Percentiles rank a stretch among this genome's conserved stretches.
Conservation (phyloP, 805 yeast genomes). For the Kuraishia ogatae region DNA sequence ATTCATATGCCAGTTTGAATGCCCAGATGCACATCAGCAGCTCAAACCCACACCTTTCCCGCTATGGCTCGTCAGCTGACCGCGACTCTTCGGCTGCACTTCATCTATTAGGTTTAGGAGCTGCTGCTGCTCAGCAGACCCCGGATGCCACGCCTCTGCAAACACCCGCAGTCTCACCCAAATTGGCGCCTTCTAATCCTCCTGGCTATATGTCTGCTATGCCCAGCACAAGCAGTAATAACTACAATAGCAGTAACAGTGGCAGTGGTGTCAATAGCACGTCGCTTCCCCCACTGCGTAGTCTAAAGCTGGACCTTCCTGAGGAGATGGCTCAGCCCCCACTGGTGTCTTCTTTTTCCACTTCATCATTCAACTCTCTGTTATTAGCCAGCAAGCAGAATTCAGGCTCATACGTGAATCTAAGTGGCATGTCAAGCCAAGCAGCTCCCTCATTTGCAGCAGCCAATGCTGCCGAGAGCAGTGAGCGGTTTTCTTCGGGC, state of each 20-base stretch:
- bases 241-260: background rate
- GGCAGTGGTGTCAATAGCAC: constrained; percentile 4
- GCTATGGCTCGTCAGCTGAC: background rate
- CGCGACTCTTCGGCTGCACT: constrained; percentile 21
- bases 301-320: constrained; percentile 43
- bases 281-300: constrained; percentile 38
- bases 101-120: constrained; percentile 17
- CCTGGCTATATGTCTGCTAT: background rate
- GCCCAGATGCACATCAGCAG: constrained; percentile 4
- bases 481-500: background rate
- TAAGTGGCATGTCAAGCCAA: background rate
- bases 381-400: constrained; percentile 1
- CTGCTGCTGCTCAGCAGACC: constrained; percentile 10
- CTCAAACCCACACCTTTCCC: constrained; percentile 1
- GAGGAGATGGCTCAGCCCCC: constrained; percentile 55
- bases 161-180: constrained; percentile 29
- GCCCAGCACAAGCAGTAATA: background rate
- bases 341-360: background rate
- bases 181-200: constrained; percentile 11
- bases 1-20: constrained; percentile 5
- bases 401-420: background rate
- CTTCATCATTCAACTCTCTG: constrained; percentile 3
- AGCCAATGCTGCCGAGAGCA: background rate
- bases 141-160: constrained; percentile 25
- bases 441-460: background rate